A percentile compares a stretch with the other conserved stretches of the same genome.
These are phyloP conservation scores for Aaosphaeria pasadenensis DNA, from an alignment of 2,329 filamentous ascomycete species.

Conservation along the genomic window DNA sequence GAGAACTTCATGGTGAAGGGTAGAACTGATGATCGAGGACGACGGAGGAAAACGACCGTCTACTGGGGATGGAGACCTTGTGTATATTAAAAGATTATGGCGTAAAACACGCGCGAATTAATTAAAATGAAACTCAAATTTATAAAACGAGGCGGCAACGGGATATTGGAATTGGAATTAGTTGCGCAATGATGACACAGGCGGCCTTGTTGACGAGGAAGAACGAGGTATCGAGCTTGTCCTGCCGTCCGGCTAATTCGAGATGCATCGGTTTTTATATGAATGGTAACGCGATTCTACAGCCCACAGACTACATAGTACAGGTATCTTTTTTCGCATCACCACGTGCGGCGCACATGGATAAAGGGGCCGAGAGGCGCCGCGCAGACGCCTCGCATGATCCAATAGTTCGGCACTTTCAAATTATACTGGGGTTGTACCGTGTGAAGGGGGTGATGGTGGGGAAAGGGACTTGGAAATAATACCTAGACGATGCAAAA, in stretches of 20 bases:
- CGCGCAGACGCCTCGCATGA: slow-evolving; percentile 4
- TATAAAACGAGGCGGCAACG: too few species aligned
- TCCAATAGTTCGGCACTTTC: slow-evolving; percentile 9
- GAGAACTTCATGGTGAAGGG: slow-evolving; percentile 12
- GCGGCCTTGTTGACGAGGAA: too few species aligned
- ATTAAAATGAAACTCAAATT: slow-evolving; percentile 1
- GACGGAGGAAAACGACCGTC: slow-evolving; percentile 1
- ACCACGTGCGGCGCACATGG: slow-evolving; percentile 8
- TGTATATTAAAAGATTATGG: slow-evolving; percentile 3
- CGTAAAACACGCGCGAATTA: background rate
- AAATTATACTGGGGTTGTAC: too few species aligned
- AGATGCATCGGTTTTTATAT: slow-evolving; percentile 1
- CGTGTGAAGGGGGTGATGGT: too few species aligned
- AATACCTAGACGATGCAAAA: too few species aligned
- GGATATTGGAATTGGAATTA: too few species aligned
- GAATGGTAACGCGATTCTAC: background rate
- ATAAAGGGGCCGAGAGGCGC: background rate
- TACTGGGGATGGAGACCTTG: background rate
- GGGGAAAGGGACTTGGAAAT: too few species aligned
- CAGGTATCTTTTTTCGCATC: background rate
- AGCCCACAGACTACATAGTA: background rate
- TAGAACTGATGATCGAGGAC: background rate
- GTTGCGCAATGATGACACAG: too few species aligned
- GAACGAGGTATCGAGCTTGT: too few species aligned
- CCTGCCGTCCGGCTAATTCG: too few species aligned